Percentiles rank a stretch among this genome's conserved stretches.
phyloP scores from a whole-genome alignment of 805 yeast species.

The Vanderwaltozyma yarrowii region DNA sequence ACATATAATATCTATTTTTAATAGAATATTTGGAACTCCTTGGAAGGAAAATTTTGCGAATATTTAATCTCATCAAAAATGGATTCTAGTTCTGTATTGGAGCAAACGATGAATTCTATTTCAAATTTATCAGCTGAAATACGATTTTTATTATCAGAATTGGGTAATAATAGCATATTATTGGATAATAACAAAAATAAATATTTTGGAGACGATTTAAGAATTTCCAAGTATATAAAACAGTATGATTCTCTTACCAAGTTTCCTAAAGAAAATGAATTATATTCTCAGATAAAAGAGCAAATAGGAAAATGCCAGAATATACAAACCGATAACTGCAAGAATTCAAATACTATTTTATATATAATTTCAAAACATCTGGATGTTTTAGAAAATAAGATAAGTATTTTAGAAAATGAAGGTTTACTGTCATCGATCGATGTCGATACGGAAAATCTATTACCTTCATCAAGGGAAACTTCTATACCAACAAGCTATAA shows the following conservation, averaged over 20 bases:
- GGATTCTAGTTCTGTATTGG: conserved; percentile 82
- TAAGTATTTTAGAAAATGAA: conserved; percentile 63
- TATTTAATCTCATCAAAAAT: conserved; percentile 29
- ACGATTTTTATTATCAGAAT: conserved; percentile 67
- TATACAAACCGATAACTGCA: conserved; percentile 68
- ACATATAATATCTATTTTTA: too few relatives aligned
- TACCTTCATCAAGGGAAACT: conserved; percentile 24
- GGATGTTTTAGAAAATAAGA: conserved; percentile 60
- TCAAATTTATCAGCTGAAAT: conserved; percentile 84
- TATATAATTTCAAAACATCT: conserved; percentile 69
- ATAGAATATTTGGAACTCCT: too few relatives aligned
- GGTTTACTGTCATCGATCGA: conserved; percentile 59
- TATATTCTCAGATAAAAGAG: conserved; percentile 55
- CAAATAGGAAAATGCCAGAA: conserved; percentile 50
- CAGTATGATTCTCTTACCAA: conserved; percentile 72
- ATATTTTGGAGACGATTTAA: conserved; percentile 58
- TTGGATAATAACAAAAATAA: too few relatives aligned
- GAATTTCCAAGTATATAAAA: conserved; percentile 70
- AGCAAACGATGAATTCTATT: conserved; percentile 60
- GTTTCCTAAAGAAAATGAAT: conserved; percentile 68
- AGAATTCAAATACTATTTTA: conserved; percentile 74
- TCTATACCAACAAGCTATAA: conserved; percentile 10
- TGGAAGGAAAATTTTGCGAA: too few relatives aligned
- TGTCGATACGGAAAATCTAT: conserved; percentile 26
- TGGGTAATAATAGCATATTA: conserved; percentile 37